Conservation (phyloP, 768 basidiomycete species). For the Lactarius hatsudake region DNA sequence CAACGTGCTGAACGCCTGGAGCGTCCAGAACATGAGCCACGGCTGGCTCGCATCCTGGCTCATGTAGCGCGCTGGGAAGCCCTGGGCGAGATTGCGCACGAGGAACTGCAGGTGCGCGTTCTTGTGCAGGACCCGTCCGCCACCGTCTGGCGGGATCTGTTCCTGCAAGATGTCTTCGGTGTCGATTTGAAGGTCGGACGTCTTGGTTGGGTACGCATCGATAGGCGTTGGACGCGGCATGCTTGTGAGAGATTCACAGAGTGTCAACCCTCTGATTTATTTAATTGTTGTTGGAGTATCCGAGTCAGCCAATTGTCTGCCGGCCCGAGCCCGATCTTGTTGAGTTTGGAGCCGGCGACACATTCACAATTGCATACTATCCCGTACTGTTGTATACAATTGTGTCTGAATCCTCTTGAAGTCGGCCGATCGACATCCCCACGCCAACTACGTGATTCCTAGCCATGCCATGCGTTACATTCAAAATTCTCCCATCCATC, state of each 20-base stretch:
- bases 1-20: constrained; percentile 78
- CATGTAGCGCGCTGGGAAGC: constrained; percentile 75
- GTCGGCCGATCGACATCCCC: no score
- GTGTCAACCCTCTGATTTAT: background rate
- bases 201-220: constrained; percentile 62
- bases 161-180: constrained; percentile 64
- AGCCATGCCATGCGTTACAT: no score
- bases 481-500: no score
- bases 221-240: constrained; percentile 40
- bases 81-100: constrained; percentile 65
- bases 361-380: no score
- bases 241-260: background rate
- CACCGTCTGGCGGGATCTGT: constrained; percentile 43
- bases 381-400: no score
- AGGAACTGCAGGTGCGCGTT: constrained; percentile 75
- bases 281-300: background rate
- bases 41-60: constrained; percentile 93
- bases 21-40: constrained; percentile 92
- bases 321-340: background rate
- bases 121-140: constrained; percentile 49
- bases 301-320: background rate
- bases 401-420: no score
- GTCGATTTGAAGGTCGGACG: constrained; percentile 58
- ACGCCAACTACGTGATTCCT: no score
- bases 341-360: background rate